phyloP scores from a whole-genome alignment of 306 rosid genomes.

The Cucurbita maxima region DNA sequence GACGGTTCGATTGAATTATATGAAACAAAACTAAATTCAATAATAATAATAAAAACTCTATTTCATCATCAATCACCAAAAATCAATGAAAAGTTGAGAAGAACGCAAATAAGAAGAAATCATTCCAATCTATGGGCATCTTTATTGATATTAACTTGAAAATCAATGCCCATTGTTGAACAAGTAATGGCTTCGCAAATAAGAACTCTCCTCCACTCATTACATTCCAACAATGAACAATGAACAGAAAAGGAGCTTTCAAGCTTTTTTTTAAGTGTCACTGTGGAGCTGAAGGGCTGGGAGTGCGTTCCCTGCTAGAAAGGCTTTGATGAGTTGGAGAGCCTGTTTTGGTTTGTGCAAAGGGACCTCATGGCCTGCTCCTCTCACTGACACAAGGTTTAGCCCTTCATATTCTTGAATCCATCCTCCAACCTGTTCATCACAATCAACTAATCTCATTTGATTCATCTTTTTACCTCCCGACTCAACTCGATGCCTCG shows the following conservation, averaged over 20 bases:
- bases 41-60: no score
- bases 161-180: background rate
- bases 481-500: background rate
- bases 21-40: no score
- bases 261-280: constrained; percentile 21
- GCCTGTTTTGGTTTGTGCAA: constrained; percentile 80
- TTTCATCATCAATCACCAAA: background rate
- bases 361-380: constrained; percentile 97
- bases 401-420: constrained; percentile 75
- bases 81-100: background rate
- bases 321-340: constrained; percentile 42
- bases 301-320: constrained; percentile 58
- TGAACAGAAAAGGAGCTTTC: background rate
- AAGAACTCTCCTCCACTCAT: background rate
- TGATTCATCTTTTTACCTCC: background rate
- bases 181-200: background rate
- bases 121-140: background rate
- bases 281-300: constrained; percentile 21
- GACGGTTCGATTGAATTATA: no score
- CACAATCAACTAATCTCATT: background rate
- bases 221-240: background rate
- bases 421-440: constrained; percentile 88
- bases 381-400: constrained; percentile 65
- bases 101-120: background rate
- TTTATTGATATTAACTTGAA: background rate